Conservation (phyloP, 2,329 filamentous ascomycete genomes). For the Epichloe sibirici region DNA sequence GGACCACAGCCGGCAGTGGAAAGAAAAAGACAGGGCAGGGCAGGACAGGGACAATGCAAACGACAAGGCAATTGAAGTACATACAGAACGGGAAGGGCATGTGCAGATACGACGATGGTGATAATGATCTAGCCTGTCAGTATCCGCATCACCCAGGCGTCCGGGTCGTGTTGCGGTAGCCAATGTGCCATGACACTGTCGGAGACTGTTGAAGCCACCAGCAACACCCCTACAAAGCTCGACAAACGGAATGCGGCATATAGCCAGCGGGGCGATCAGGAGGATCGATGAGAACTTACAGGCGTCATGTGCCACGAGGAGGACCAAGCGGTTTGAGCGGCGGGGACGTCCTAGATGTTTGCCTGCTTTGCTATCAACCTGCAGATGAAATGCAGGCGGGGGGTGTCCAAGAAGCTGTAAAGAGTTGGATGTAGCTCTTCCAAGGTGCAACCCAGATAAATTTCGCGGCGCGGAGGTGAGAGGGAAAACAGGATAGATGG, state of each 20-base stretch:
- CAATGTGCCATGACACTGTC: too few species aligned
- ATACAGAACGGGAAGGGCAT: background rate
- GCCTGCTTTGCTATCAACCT: background rate
- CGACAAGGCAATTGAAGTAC: background rate
- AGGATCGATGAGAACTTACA: constrained; percentile 4
- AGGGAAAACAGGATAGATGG: background rate
- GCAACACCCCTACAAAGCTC: background rate
- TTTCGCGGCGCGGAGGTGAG: background rate
- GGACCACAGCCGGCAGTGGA: background rate
- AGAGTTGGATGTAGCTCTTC: too few species aligned
- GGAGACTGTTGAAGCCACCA: too few species aligned
- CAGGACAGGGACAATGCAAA: background rate
- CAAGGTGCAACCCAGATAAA: background rate
- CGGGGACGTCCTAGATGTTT: constrained; percentile 1
- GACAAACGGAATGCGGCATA: background rate
- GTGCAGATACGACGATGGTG: background rate
- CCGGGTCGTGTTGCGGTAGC: background rate
- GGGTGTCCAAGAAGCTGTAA: background rate
- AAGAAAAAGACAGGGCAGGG: background rate
- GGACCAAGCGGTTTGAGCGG: constrained; percentile 4
- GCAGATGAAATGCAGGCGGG: background rate
- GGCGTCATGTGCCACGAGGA: constrained; percentile 1
- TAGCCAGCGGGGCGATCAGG: background rate
- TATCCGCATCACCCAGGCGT: background rate
- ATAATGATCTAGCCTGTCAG: background rate